A percentile compares a stretch with the other conserved stretches of the same genome.
Evolutionary conservation across 2,329 filamentous ascomycete species (phyloP).

Genomic region (Ophiostoma ips): DNA sequence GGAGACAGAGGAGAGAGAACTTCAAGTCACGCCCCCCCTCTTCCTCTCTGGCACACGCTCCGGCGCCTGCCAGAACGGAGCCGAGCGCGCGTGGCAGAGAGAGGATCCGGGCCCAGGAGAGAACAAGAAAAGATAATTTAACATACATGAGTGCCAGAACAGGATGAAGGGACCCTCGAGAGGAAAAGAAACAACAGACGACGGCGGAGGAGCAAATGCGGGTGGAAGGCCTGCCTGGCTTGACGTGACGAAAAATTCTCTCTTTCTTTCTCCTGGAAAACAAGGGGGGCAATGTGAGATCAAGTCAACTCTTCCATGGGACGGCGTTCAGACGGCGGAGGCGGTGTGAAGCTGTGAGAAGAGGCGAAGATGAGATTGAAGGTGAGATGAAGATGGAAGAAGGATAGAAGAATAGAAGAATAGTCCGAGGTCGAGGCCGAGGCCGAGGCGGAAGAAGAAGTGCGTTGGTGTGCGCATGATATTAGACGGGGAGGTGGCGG

Average conservation of each 20-base stretch:
- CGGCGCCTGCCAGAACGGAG: neutral
- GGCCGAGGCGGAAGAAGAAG: neutral
- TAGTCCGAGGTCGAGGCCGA: conserved; percentile 3
- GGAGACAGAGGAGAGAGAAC: neutral
- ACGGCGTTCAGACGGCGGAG: conserved; percentile 23
- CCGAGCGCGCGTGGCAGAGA: neutral
- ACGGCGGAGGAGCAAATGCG: neutral
- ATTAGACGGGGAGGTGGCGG: neutral
- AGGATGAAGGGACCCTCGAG: conserved; percentile 1
- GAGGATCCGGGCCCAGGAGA: neutral
- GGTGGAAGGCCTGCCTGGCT: conserved; percentile 1
- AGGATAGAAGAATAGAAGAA: conserved; percentile 6
- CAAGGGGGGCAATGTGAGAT: neutral
- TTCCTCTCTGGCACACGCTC: neutral
- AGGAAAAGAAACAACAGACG: conserved; percentile 4
- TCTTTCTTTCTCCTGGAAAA: conserved; percentile 2
- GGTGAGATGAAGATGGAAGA: too few species aligned
- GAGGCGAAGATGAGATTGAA: neutral
- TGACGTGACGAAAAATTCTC: conserved; percentile 3
- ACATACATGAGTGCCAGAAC: conserved; percentile 3
- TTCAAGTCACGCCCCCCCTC: neutral
- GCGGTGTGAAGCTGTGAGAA: neutral
- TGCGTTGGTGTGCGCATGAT: neutral
- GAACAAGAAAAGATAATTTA: conserved; percentile 3
- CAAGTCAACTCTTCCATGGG: neutral